These are phyloP conservation scores for Fagopyrum homotropicum DNA, from an alignment of 148 eudicot species.

Conservation along the genomic window DNA sequence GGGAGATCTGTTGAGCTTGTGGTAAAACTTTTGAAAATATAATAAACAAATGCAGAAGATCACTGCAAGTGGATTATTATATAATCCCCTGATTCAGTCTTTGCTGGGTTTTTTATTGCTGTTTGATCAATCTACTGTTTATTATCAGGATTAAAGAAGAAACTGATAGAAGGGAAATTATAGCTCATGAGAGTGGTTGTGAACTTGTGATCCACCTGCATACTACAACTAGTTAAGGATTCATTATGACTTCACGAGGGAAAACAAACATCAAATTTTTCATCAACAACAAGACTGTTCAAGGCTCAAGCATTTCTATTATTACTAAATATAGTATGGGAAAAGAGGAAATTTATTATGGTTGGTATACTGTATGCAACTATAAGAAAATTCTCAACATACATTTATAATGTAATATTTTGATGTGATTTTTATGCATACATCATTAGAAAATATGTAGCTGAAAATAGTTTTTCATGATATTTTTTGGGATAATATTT, in stretches of 20 bases:
- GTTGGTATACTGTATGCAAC: too few relatives aligned
- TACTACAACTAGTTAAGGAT: background rate
- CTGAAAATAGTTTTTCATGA: too few relatives aligned
- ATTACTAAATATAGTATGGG: too few relatives aligned
- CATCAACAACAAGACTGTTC: too few relatives aligned
- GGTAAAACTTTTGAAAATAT: background rate
- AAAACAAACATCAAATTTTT: too few relatives aligned
- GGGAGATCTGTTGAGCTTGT: background rate
- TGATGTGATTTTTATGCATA: too few relatives aligned
- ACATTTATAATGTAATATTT: too few relatives aligned
- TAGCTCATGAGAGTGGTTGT: background rate
- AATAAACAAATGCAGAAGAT: constrained; percentile 1
- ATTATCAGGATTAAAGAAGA: background rate
- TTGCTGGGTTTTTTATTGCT: background rate
- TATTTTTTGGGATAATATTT: too few relatives aligned
- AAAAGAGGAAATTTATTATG: too few relatives aligned
- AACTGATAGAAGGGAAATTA: background rate
- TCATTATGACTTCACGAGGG: background rate
- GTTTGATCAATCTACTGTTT: background rate
- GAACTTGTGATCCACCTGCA: background rate
- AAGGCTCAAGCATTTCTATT: too few relatives aligned
- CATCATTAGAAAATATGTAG: too few relatives aligned
- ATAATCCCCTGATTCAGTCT: background rate
- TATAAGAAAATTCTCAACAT: too few relatives aligned
- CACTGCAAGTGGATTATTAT: background rate